phyloP scores from a whole-genome alignment of 2,329 filamentous ascomycete genomes.

The Xylaria digitata region DNA sequence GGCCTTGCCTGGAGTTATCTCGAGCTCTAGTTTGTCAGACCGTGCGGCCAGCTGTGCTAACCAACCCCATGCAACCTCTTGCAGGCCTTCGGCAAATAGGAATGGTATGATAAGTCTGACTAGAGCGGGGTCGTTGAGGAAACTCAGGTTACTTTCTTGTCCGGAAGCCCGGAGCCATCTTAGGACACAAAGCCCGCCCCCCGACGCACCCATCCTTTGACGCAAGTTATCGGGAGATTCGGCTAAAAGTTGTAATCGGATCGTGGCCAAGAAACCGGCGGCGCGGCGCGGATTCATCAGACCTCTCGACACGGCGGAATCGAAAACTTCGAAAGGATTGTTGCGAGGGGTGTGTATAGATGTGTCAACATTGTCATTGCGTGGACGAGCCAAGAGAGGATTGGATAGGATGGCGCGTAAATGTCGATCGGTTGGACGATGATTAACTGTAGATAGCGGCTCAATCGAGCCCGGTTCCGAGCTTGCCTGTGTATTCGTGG shows the following conservation, averaged over 20 bases:
- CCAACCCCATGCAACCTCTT: conserved; percentile 66
- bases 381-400: conserved; percentile 61
- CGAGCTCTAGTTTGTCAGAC: conserved; percentile 38
- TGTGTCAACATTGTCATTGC: conserved; percentile 21
- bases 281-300: conserved; percentile 67
- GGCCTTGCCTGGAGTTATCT: conserved; percentile 34
- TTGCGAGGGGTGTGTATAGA: conserved; percentile 49
- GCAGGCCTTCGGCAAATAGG: conserved; percentile 63
- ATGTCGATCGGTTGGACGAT: conserved; percentile 61
- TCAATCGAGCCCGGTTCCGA: conserved; percentile 11
- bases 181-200: conserved; percentile 61
- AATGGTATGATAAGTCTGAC: conserved; percentile 59
- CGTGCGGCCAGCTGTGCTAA: conserved; percentile 54
- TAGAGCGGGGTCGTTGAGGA: conserved; percentile 56
- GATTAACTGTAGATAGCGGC: conserved; percentile 33
- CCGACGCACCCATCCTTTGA: conserved; percentile 54
- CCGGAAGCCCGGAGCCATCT: conserved; percentile 66
- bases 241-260: conserved; percentile 56
- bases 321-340: conserved; percentile 66
- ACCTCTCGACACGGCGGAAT: conserved; percentile 65
- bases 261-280: conserved; percentile 63
- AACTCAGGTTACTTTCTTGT: conserved; percentile 58
- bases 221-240: conserved; percentile 50
- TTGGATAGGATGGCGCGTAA: conserved; percentile 68
- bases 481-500: conserved; percentile 20